phyloP scores from a whole-genome alignment of 1,139 yeast genomes.

The Nakaseomyces uthaithaninus region DNA sequence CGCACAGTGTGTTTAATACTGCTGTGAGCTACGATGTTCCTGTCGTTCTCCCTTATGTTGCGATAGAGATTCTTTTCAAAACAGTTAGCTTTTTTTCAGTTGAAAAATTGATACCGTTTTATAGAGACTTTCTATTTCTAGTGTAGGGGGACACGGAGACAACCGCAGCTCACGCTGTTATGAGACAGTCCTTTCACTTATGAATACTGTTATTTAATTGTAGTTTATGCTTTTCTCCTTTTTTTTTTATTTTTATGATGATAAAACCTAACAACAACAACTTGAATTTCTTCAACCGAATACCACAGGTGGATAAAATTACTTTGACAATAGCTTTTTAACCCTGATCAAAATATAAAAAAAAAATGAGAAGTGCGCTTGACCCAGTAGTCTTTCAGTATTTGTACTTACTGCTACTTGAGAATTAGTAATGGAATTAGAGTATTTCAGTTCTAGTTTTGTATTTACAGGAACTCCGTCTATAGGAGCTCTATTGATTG shows the following conservation, averaged over 20 bases:
- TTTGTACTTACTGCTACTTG: neutral
- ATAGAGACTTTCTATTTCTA: too few species aligned
- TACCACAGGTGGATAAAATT: slow-evolving; percentile 33
- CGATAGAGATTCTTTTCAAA: too few species aligned
- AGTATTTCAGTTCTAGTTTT: neutral
- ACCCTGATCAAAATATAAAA: slow-evolving; percentile 21
- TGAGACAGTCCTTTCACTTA: neutral
- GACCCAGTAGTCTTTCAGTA: slow-evolving; percentile 3
- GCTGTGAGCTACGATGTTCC: too few species aligned
- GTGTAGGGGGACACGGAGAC: too few species aligned
- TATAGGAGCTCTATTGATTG: neutral
- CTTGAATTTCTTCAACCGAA: slow-evolving; percentile 42
- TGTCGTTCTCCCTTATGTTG: too few species aligned
- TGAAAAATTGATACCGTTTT: too few species aligned
- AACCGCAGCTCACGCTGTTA: neutral
- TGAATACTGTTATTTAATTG: too few species aligned
- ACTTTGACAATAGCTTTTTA: slow-evolving; percentile 32
- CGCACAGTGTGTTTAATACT: too few species aligned
- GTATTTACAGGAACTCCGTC: slow-evolving; percentile 5
- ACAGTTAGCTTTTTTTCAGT: too few species aligned
- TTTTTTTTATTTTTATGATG: slow-evolving; percentile 35
- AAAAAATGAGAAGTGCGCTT: neutral
- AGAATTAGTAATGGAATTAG: neutral
- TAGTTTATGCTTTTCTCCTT: neutral
- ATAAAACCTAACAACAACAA: slow-evolving; percentile 37